Conservation (phyloP, 78 protist species). For the Speleostelium caveatum region DNA sequence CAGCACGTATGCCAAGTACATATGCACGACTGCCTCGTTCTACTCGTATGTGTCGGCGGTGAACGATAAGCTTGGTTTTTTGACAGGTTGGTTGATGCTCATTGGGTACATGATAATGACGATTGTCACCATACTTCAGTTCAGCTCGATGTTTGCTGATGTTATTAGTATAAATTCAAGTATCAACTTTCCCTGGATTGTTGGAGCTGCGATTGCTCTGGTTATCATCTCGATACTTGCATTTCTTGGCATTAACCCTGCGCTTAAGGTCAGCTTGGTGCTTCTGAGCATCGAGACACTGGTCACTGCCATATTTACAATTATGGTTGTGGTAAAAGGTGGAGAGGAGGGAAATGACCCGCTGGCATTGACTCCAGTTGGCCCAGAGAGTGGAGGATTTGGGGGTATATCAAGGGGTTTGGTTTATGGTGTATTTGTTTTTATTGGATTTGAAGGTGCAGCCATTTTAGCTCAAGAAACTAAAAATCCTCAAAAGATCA, state of each 20-base stretch:
- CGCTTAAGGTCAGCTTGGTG: slow-evolving; percentile 7
- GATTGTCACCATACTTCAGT: neutral
- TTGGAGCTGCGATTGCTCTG: neutral
- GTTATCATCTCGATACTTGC: slow-evolving; percentile 6
- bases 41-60: slow-evolving; percentile 32
- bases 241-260: slow-evolving; percentile 39
- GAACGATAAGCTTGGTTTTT: slow-evolving; percentile 21
- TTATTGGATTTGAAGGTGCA: slow-evolving; percentile 60
- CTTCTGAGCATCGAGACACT: slow-evolving; percentile 17
- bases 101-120: slow-evolving; percentile 19
- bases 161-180: neutral
- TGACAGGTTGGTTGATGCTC: slow-evolving; percentile 24
- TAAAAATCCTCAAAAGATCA: slow-evolving; percentile 24
- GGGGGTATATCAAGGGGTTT: slow-evolving; percentile 24
- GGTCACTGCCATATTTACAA: neutral
- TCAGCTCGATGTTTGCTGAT: slow-evolving; percentile 7
- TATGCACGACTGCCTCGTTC: slow-evolving; percentile 28
- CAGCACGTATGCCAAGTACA: slow-evolving; percentile 31
- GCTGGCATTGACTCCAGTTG: slow-evolving; percentile 59
- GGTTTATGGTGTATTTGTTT: slow-evolving; percentile 25
- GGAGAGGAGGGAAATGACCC: slow-evolving; percentile 64
- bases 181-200: slow-evolving; percentile 25
- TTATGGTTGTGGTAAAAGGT: slow-evolving; percentile 28
- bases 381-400: slow-evolving; percentile 1
- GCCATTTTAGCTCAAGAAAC: slow-evolving; percentile 33